A percentile compares a stretch with the other conserved stretches of the same genome.
Evolutionary conservation across 768 basidiomycete genomes (phyloP).

Genomic region (Psilocybe subaeruginosa): DNA sequence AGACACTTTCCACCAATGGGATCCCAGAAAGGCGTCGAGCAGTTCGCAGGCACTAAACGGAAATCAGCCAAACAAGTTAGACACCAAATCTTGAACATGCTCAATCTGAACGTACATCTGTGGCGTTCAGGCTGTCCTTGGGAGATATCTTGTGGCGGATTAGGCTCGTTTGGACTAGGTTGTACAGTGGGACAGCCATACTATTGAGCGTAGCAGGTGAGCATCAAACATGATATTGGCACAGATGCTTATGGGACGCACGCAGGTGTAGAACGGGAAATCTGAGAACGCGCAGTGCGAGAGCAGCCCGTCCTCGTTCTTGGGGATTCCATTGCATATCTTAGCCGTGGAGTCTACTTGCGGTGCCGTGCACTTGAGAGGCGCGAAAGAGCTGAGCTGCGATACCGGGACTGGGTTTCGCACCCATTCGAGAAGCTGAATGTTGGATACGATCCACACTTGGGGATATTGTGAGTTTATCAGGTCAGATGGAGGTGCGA

Average conservation of each 20-base stretch:
- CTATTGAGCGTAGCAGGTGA: conserved; percentile 32
- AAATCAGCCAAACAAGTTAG: not conserved
- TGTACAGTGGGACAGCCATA: conserved; percentile 69
- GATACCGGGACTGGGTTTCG: conserved; percentile 66
- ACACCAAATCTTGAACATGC: not conserved
- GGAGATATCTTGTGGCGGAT: conserved; percentile 60
- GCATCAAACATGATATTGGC: not conserved
- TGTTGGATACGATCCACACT: conserved; percentile 78
- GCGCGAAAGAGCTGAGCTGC: conserved; percentile 52
- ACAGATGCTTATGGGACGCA: conserved; percentile 35
- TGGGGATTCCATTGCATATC: conserved; percentile 80
- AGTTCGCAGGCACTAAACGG: conserved; percentile 63
- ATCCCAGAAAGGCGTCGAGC: conserved; percentile 83
- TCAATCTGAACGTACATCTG: conserved; percentile 48
- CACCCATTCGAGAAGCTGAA: conserved; percentile 77
- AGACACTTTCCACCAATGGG: conserved; percentile 68
- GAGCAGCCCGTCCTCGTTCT: conserved; percentile 65
- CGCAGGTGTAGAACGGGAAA: conserved; percentile 82
- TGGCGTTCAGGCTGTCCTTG: conserved; percentile 49
- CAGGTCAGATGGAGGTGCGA: not conserved
- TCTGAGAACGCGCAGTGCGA: conserved; percentile 67
- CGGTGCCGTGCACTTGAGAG: conserved; percentile 69
- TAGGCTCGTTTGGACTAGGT: conserved; percentile 63
- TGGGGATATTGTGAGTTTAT: not conserved
- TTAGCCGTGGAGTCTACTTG: conserved; percentile 51